Conservation (phyloP, 2,329 filamentous ascomycete species). For the Coleophoma crateriformis region DNA sequence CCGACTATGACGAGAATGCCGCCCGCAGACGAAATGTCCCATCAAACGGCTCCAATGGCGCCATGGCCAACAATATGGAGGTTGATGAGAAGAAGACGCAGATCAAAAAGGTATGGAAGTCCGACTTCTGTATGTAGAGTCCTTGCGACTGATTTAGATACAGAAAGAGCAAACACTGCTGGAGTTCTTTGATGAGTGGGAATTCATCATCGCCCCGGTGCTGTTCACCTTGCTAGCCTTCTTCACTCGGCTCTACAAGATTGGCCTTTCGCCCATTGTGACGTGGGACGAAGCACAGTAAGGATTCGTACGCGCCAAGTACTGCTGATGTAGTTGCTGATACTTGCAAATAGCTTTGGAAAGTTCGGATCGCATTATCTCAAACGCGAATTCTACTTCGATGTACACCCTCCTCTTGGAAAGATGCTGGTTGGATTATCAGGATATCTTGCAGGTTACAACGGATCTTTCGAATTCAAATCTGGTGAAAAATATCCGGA, state of each 20-base stretch:
- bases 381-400: slow-evolving; percentile 99
- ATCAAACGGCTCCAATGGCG: slow-evolving; percentile 30
- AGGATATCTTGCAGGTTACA: slow-evolving; percentile 94
- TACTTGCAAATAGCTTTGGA: slow-evolving; percentile 58
- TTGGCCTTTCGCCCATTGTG: slow-evolving; percentile 66
- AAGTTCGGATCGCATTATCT: slow-evolving; percentile 99
- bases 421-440: slow-evolving; percentile 98
- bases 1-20: slow-evolving; percentile 47
- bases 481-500: slow-evolving; percentile 92
- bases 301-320: slow-evolving; percentile 27
- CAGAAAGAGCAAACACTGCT: slow-evolving; percentile 50
- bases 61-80: slow-evolving; percentile 30
- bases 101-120: slow-evolving; percentile 42
- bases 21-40: slow-evolving; percentile 50
- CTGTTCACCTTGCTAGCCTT: slow-evolving; percentile 57
- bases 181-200: slow-evolving; percentile 57
- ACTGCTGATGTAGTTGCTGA: slow-evolving; percentile 26
- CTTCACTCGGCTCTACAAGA: slow-evolving; percentile 65
- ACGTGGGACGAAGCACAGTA: slow-evolving; percentile 76
- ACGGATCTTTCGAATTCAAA: slow-evolving; percentile 99
- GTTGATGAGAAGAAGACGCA: slow-evolving; percentile 56
- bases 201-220: slow-evolving; percentile 55
- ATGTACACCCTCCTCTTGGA: slow-evolving; percentile 88
- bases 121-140: too few relatives aligned
- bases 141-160: not conserved